Evolutionary conservation across 352 stramenopile species (phyloP), one percentile per base, ranked within the genome.

Genomic region (Phytopythium boreale): DNA sequence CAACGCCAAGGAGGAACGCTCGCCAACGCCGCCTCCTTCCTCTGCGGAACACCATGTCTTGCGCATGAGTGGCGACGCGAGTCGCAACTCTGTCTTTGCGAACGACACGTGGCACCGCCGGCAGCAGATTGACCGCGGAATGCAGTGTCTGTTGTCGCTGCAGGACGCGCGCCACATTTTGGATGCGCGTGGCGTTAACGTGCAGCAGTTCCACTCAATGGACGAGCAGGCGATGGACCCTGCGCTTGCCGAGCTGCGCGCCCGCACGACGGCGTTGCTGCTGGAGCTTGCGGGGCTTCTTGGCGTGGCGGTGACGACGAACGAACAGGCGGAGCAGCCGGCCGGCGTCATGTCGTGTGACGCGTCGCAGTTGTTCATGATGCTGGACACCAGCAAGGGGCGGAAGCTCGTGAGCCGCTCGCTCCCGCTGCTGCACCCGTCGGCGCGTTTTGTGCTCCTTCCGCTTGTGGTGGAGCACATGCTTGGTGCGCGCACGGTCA

Each of bases 181-280:
- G 27, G 87, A 95, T 53, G 87, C 87, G 10, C 84, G 87, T 24
- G 81, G 84, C 24, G 84, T 95, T 37, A 93, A 94, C 52, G 87
- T 94, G 29, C 84, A 93, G 69, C 80, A 93, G 56, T 95, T 95
- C 64, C 87, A 95, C 63, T 87, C 84, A 34, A 83, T 95, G 75
- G 75, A 87, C 64, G 72, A 77, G 14, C 46, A 72, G 36, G 75
- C 87, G 49, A 92, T 95, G 64, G 87, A 93, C 51, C 80, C 83
- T 1, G 75, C 85, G 37, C 77, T 95, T 2, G 72, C 81, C 1
- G 74, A 89, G 53, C 62, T 95, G 56, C 87, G 87, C 37, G 71
- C 69, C 19, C 77, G 79, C 27, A 95, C 87, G 14, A 91, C 85
- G 5, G 75, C 70, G 46, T 49, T 95, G 56, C 66, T 95, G 46